Evolutionary conservation across 768 basidiomycete species (phyloP).

Genomic region (Mycena belliarum): DNA sequence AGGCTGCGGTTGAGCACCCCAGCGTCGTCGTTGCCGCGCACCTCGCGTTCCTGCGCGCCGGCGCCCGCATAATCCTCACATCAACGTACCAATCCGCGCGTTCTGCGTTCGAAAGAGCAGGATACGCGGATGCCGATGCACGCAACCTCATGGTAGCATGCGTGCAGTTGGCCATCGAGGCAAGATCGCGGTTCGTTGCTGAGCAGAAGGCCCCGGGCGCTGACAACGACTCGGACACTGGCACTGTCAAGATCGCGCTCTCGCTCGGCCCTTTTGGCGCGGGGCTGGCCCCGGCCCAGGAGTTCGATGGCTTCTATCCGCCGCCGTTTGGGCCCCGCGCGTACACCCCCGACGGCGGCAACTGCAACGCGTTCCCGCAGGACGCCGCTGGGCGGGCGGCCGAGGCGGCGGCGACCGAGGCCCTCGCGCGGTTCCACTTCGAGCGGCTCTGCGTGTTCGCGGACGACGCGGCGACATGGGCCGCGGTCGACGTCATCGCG

Average conservation of each 20-base stretch:
- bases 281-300: slow-evolving; percentile 62
- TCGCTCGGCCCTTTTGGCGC: slow-evolving; percentile 79
- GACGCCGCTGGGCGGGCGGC: slow-evolving; percentile 29
- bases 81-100: slow-evolving; percentile 76
- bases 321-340: slow-evolving; percentile 69
- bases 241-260: slow-evolving; percentile 52
- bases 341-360: slow-evolving; percentile 34
- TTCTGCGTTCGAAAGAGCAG: slow-evolving; percentile 52
- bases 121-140: slow-evolving; percentile 46
- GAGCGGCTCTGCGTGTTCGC: slow-evolving; percentile 59
- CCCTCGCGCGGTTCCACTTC: slow-evolving; percentile 63
- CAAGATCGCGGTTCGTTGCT: slow-evolving; percentile 37
- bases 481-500: slow-evolving; percentile 58
- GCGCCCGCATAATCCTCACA: slow-evolving; percentile 66
- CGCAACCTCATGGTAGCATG: slow-evolving; percentile 51
- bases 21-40: slow-evolving; percentile 60
- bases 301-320: slow-evolving; percentile 76
- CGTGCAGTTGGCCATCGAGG: slow-evolving; percentile 52
- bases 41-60: slow-evolving; percentile 61
- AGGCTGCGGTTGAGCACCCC: slow-evolving; percentile 54
- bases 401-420: slow-evolving; percentile 45
- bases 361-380: slow-evolving; percentile 45
- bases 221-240: slow-evolving; percentile 16
- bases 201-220: slow-evolving; percentile 22
- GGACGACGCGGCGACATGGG: slow-evolving; percentile 51